phyloP scores from a whole-genome alignment of 23 red algal species.

The Gracilaria vermiculophylla region DNA sequence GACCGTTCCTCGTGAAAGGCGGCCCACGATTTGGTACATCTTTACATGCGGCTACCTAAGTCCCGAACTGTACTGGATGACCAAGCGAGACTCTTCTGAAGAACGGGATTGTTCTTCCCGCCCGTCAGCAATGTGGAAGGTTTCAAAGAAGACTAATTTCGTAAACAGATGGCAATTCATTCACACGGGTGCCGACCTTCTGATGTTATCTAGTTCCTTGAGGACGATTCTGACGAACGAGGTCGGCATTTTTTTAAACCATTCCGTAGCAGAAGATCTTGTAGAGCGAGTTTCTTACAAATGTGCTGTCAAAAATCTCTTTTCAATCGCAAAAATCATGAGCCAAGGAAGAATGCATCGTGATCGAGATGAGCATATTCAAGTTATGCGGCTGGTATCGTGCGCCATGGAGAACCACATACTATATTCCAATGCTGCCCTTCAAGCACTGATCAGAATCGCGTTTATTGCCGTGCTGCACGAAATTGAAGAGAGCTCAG shows the following conservation, averaged over 20 bases:
- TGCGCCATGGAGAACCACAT: background rate
- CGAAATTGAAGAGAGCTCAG: background rate
- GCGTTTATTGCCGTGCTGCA: background rate
- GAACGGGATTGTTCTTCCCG: background rate
- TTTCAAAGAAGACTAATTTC: background rate
- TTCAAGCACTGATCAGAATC: background rate
- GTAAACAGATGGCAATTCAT: background rate
- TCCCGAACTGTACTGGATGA: too few species aligned
- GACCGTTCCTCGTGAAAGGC: background rate
- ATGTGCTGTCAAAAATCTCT: background rate
- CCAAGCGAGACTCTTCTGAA: too few species aligned
- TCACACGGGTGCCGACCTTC: background rate
- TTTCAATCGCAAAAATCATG: background rate
- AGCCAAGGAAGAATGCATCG: background rate
- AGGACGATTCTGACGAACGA: background rate
- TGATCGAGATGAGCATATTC: background rate
- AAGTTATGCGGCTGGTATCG: conserved; percentile 5
- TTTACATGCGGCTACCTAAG: too few species aligned
- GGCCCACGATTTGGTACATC: too few species aligned
- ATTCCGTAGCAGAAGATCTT: background rate
- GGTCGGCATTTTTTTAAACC: background rate
- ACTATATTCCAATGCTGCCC: background rate
- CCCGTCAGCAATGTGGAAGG: background rate
- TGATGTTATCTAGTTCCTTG: background rate
- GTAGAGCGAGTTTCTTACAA: background rate